These are phyloP conservation scores for Daldinia concentrica DNA, from an alignment of 495 filamentous ascomycete species.

Conservation along the genomic window DNA sequence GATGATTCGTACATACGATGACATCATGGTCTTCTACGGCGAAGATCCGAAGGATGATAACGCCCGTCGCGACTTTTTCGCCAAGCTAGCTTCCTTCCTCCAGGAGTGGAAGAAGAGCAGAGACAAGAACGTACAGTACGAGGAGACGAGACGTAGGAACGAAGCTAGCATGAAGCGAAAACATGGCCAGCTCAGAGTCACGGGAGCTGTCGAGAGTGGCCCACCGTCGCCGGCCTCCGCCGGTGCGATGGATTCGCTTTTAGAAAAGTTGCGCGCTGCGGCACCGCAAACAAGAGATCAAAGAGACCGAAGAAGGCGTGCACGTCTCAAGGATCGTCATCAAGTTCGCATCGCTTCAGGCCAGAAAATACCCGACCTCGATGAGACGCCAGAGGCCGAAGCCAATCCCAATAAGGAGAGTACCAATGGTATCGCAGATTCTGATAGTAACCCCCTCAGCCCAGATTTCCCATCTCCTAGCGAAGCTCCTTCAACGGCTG, in stretches of 20 bases:
- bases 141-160: constrained; percentile 83
- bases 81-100: constrained; percentile 92
- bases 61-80: constrained; percentile 94
- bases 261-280: constrained; percentile 94
- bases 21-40: constrained; percentile 96
- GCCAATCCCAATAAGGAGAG: constrained; percentile 39
- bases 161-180: constrained; percentile 93
- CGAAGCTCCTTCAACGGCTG: constrained; percentile 49
- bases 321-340: constrained; percentile 88
- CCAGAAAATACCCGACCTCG: constrained; percentile 78
- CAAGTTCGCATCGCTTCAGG: constrained; percentile 91
- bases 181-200: constrained; percentile 71
- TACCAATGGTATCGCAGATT: constrained; percentile 42
- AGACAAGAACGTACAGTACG: constrained; percentile 86
- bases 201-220: constrained; percentile 56
- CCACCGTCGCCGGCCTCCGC: constrained; percentile 77
- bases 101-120: constrained; percentile 94
- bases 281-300: constrained; percentile 89
- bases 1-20: constrained; percentile 89
- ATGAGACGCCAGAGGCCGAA: constrained; percentile 62
- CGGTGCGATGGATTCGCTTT: constrained; percentile 95
- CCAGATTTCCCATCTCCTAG: constrained; percentile 49
- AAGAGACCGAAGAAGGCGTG: constrained; percentile 85
- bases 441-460: constrained; percentile 50
- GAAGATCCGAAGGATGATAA: constrained; percentile 93